Base-by-base conservation (phyloP, 805 yeast species). In the Monosporozyma siamensis region DNA sequence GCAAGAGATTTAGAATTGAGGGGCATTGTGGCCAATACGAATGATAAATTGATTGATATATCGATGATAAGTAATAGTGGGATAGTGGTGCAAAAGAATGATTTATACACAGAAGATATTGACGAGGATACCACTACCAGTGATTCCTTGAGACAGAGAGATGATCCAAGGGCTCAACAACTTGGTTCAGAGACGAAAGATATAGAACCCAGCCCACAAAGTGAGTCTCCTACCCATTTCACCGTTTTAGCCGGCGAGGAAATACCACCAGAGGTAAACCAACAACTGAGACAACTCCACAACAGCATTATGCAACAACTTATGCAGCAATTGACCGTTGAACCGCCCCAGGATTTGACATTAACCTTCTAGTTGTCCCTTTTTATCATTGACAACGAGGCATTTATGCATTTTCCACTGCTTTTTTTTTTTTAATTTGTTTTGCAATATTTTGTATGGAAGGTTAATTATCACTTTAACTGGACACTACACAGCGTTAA, bases 21-120 rank as follows among this genome's bases (percentile, higher is more conserved):
- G 23, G 56, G 56, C 18, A 60, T 61, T 39, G 66, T 61, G 9
- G 48, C 57, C 10, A 54, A 45, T 35, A 59, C 64, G 17, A 61
- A 60, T 31, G 66, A 60, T 42, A 59, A 55, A 38, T 48, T 59
- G 22, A 59, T 61, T 22, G 66, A 61, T 41, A 61, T 61, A n/a
- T 59, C 64, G 2, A 59, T 61, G 66, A 54, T 61, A 20, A 58
- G 55, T 39, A 58, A 60, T 42, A 59, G 64, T 41, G 64, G 63
- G 6, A 59, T 61, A 15, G 64, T 61, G 6, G 40, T 55, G 4
- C 56, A 50, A 25, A 51, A 60, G 29, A 36, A 38, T 18, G 51
- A 48, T 35, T 18, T 38, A 6, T 18, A 34, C 18, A 66, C 71
- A 4, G 53, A 65, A 30, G 66, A 63, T 37, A 4, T 14, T 10